phyloP scores from a whole-genome alignment of 1,284 basidiomycete genomes.

The Rhodofomes roseus region DNA sequence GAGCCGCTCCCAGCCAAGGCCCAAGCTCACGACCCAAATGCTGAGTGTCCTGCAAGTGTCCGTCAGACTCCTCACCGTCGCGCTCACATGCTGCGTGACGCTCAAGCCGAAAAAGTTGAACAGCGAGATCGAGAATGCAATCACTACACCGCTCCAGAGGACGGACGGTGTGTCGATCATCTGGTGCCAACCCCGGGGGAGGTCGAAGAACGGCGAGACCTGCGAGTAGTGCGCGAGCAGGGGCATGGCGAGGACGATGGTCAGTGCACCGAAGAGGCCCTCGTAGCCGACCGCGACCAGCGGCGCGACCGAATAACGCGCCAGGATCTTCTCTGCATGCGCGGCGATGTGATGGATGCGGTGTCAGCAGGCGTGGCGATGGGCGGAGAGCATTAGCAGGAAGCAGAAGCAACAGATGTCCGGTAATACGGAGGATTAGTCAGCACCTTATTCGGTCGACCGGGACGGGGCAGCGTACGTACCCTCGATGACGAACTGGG shows the following conservation, averaged over 20 bases:
- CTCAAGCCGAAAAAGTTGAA: slow-evolving; percentile 97
- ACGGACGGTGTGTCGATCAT: slow-evolving; percentile 81
- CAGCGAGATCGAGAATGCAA: slow-evolving; percentile 68
- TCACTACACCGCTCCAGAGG: slow-evolving; percentile 72
- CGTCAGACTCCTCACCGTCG: slow-evolving; percentile 85
- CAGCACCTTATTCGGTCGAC: neutral
- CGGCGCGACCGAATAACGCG: slow-evolving; percentile 84
- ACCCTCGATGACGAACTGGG: slow-evolving; percentile 95
- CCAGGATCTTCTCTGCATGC: slow-evolving; percentile 80
- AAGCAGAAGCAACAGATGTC: neutral
- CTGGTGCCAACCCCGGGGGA: slow-evolving; percentile 87
- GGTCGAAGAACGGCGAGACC: slow-evolving; percentile 76
- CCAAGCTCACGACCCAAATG: slow-evolving; percentile 87
- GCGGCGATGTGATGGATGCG: neutral
- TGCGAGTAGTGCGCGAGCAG: slow-evolving; percentile 53
- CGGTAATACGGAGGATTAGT: slow-evolving; percentile 2
- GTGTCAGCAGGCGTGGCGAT: neutral
- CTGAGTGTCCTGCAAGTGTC: slow-evolving; percentile 95
- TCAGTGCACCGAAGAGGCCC: slow-evolving; percentile 86
- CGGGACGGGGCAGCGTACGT: slow-evolving; percentile 26
- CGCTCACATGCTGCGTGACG: slow-evolving; percentile 88
- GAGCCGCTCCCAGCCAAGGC: slow-evolving; percentile 90
- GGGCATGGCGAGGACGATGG: slow-evolving; percentile 73
- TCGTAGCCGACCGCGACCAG: slow-evolving; percentile 93
- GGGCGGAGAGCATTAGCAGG: neutral